Base-by-base conservation (phyloP, 2,329 filamentous ascomycete genomes). In the Colletotrichum destructivum region DNA sequence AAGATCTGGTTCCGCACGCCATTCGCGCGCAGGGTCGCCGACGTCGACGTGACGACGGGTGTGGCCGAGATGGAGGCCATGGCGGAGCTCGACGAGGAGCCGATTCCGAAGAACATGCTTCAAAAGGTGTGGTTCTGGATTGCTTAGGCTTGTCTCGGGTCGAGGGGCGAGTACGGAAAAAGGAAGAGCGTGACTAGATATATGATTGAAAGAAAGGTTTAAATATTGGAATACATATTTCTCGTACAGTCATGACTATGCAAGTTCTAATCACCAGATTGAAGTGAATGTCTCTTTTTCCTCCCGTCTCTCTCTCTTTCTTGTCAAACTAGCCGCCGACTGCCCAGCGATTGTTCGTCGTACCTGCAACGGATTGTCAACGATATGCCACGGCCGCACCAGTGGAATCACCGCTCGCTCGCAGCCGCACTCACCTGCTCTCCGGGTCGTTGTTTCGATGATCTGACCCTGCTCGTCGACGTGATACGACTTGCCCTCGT, bases 61-160 rank as follows among this genome's bases (percentile, higher is more conserved):
- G 89, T 89, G 80, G 87, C 85, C 78, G 89, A 90, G 82, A 91
- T 91, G 86, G 89, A 91, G 68, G 88, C 88, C 70, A 79, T 90
- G 69, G 86, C 84, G 55, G 84, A 84, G 2, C 79, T 83, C 75
- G 88, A 89, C 35, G 79, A 79, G 66, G 79, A 81, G 49, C 85
- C 84, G 0, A 81, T 87, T 23, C 79, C 88, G 18, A 86, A 82
- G 77, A 90, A 90, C 74, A 83, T 79, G 79, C 12, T 85, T 12
- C 81, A 90, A 76, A 88, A 82, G 78, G 74, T 83, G 0, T 90
- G 88, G 88, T 90, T 83, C 78, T 90, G 88, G 88, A 65, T 89
- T 70, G 87, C 87, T 9, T 89, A 52, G 31, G 18, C 18, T 21
- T 18, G 5, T 31, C n/a, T 11, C 31, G 31, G 31, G 52, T 26